phyloP scores from a whole-genome alignment of 345 rosid species.

The Melastoma malabathricum region DNA sequence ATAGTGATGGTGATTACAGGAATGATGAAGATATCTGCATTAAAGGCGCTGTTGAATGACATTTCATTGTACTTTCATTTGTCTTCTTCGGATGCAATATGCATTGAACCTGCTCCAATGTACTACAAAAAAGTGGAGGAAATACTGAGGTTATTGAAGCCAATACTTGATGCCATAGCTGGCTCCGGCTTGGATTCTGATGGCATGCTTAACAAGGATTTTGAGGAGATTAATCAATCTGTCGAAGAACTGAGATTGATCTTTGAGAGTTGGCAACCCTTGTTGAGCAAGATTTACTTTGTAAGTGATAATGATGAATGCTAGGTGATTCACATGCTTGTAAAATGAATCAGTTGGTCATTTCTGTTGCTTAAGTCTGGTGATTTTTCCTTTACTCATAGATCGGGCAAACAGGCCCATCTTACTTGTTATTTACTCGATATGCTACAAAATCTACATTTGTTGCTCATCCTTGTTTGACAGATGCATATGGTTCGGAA shows the following conservation, averaged over 20 bases:
- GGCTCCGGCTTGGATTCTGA: conserved; percentile 50
- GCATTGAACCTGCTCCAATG: conserved; percentile 52
- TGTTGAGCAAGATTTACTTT: conserved; percentile 69
- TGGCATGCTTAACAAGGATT: conserved; percentile 38
- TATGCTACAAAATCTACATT: too few relatives aligned
- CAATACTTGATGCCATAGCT: conserved; percentile 42
- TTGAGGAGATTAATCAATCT: conserved; percentile 53
- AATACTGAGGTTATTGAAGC: conserved; percentile 60
- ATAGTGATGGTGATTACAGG: conserved; percentile 21
- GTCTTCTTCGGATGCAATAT: conserved; percentile 44
- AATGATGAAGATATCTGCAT: conserved; percentile 60
- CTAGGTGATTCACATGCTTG: background rate
- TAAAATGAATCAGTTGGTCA: too few relatives aligned
- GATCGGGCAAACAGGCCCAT: too few relatives aligned
- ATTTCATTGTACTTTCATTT: conserved; percentile 53
- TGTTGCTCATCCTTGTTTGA: too few relatives aligned
- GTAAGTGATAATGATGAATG: conserved; percentile 35
- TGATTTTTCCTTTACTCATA: too few relatives aligned
- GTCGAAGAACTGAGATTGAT: conserved; percentile 54
- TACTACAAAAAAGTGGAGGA: conserved; percentile 67
- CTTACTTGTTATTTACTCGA: too few relatives aligned
- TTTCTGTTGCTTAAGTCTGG: too few relatives aligned
- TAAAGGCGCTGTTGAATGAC: conserved; percentile 50
- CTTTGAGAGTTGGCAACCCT: conserved; percentile 59
- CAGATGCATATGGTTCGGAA: too few relatives aligned